Conservation (phyloP, 179 eudicot species). For the Sideroxylon spinosum region DNA sequence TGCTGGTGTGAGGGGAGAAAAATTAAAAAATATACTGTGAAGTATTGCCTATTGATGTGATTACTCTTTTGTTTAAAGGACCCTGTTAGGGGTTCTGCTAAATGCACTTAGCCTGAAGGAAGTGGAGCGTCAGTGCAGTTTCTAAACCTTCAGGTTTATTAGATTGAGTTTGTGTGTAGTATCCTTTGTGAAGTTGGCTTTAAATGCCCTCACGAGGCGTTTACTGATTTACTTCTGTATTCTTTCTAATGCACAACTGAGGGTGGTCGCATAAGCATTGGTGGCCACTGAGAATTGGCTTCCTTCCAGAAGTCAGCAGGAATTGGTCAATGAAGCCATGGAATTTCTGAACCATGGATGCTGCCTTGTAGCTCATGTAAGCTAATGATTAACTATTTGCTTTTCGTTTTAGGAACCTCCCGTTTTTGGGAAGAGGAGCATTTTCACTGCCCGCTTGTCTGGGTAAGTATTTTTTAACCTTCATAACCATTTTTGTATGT, state of each 20-base stretch:
- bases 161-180: neutral
- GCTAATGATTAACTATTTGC: constrained; percentile 11
- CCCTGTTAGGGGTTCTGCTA: constrained; percentile 46
- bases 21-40: neutral
- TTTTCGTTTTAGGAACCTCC: constrained; percentile 57
- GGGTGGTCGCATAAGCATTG: neutral
- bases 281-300: neutral
- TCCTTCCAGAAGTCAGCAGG: constrained; percentile 4
- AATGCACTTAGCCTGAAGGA: constrained; percentile 41
- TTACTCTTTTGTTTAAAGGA: constrained; percentile 11
- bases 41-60: neutral
- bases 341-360: constrained; percentile 10
- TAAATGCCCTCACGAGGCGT: neutral
- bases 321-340: neutral
- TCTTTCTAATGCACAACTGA: neutral
- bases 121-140: constrained; percentile 18
- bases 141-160: neutral
- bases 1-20: neutral
- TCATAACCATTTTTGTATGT: constrained; percentile 10
- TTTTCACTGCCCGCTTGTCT: constrained; percentile 56
- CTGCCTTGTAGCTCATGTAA: neutral
- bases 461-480: constrained; percentile 43
- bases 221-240: neutral
- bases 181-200: neutral
- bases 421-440: constrained; percentile 66